Percentiles rank a stretch among this genome's conserved stretches.
Evolutionary conservation across 768 basidiomycete genomes (phyloP).

Genomic region (Galerina marginata): DNA sequence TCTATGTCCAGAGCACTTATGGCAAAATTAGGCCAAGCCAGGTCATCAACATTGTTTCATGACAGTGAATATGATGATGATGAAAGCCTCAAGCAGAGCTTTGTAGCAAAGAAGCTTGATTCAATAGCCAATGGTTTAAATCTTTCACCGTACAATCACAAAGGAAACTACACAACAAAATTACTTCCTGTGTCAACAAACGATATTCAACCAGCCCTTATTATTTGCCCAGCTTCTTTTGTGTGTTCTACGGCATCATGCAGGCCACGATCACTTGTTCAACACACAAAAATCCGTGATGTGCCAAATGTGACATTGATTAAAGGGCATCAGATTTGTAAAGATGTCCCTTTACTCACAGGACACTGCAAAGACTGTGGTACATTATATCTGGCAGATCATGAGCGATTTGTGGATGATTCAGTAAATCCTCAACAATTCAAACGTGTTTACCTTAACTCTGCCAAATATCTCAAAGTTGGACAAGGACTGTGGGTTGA

Average conservation of each 20-base stretch:
- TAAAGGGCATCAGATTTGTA: too few relatives aligned
- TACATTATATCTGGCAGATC: too few relatives aligned
- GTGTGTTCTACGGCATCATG: neutral
- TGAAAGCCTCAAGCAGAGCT: neutral
- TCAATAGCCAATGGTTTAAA: neutral
- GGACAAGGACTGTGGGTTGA: too few relatives aligned
- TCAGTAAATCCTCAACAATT: too few relatives aligned
- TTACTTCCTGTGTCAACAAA: neutral
- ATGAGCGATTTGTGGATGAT: too few relatives aligned
- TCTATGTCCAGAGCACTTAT: neutral
- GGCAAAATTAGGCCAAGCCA: too few relatives aligned
- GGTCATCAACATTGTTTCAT: neutral
- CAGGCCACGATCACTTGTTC: neutral
- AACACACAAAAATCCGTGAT: neutral
- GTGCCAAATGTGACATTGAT: constrained; percentile 6
- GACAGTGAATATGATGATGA: neutral
- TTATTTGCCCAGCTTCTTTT: neutral
- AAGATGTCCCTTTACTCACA: too few relatives aligned
- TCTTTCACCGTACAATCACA: neutral
- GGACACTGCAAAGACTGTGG: too few relatives aligned
- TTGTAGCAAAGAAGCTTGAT: neutral
- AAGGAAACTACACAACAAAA: neutral
- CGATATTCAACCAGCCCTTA: neutral
- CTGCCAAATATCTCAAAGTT: too few relatives aligned
- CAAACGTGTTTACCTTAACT: too few relatives aligned